Evolutionary conservation across 2,329 filamentous ascomycete species (phyloP).

Genomic region (Aspergillus terreus): DNA sequence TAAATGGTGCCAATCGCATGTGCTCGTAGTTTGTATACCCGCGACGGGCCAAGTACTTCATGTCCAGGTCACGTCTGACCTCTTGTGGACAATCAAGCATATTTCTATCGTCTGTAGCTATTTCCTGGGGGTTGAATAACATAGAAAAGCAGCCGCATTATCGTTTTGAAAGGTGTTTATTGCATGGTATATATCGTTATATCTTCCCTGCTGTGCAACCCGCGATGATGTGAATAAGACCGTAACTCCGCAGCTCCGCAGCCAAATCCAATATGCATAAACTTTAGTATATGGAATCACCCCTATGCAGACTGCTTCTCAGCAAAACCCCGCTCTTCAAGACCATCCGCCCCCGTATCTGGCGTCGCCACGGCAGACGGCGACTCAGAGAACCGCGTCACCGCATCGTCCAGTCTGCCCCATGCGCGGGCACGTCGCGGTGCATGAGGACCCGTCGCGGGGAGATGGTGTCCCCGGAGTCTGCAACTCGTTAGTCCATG

Average conservation of each 20-base stretch:
- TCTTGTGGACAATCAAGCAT: no score
- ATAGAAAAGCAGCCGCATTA: no score
- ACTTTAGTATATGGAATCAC: not conserved
- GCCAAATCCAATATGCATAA: not conserved
- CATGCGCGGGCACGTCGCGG: constrained; percentile 64
- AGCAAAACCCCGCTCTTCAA: constrained; percentile 57
- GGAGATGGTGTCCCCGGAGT: constrained; percentile 77
- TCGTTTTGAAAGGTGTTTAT: no score
- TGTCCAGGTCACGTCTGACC: no score
- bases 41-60: no score
- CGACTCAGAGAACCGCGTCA: constrained; percentile 46
- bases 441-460: constrained; percentile 61
- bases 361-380: constrained; percentile 50
- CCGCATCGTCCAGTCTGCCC: constrained; percentile 53
- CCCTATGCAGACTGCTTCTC: constrained; percentile 29
- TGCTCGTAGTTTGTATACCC: not conserved
- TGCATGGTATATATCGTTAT: no score
- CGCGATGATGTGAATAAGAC: not conserved
- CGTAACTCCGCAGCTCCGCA: not conserved
- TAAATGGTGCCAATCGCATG: not conserved
- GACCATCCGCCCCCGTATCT: constrained; percentile 48
- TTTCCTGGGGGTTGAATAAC: no score
- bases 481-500: constrained; percentile 27
- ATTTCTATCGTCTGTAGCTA: no score
- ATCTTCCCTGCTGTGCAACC: no score